Evolutionary conservation across 768 basidiomycete species (phyloP), one percentile per base, ranked within the genome.

Genomic region (Boletellus sp.): DNA sequence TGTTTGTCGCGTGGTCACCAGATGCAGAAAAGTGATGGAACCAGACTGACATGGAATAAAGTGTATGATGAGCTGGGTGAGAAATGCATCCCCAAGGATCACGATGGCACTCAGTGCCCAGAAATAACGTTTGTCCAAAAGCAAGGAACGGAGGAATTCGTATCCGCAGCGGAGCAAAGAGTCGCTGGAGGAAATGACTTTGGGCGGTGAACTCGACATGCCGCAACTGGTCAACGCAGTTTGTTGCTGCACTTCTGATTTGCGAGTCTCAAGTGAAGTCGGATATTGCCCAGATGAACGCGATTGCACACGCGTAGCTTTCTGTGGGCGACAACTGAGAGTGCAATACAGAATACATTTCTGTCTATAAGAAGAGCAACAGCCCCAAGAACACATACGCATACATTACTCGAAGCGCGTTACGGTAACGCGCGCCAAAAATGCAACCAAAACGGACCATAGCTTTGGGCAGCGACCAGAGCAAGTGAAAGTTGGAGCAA

Each of bases 41-140:
- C 33, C 36, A 7, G 24, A 69, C 87, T 74, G 58, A 96, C 95
- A 98, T 57, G 90, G 79, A 48, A 96, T 75, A 63, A 84, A 84
- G 38, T 72, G 79, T 56, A 95, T 84, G 58, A 96, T 85, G 66
- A 94, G 76, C 45, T 83, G 75, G 9, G 90, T 91, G 42, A 96
- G 78, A 36, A 84, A 46, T 8, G 80, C 80, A 79, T 97, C 93
- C 36, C 83, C 88, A 19, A 87, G 24, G 22, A 93, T 68, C 19
- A 88, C 76, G 9, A 91, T 67, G 16, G 69, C 57, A 9, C 87
- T 84, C 26, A 93, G 69, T 26, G 65, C 63, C 80, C 83, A 85
- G 70, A 89, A 94, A 61, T 84, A 82, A 20, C 60, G 64, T 31
- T 75, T 72, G 59, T 87, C 71, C 31, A 74, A 74, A 47, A 87